A percentile compares a stretch with the other conserved stretches of the same genome.
Evolutionary conservation across 75 land plant species (phyloP).

Genomic region (Ceratopteris richardii): DNA sequence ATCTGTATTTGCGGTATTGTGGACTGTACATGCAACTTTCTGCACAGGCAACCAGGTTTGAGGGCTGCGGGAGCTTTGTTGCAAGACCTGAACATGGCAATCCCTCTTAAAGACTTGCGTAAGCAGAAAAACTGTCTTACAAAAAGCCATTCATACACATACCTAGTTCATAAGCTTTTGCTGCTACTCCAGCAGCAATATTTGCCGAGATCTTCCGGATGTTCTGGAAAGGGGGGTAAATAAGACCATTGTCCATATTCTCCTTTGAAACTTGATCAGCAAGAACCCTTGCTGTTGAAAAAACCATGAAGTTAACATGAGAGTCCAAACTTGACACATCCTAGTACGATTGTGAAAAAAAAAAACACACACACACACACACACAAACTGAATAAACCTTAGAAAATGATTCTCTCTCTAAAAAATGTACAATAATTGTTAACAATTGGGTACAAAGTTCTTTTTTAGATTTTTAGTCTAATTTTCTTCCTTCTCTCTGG

Average conservation of each 20-base stretch:
- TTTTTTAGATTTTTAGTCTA: no score
- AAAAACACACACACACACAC: no score
- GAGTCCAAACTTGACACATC: not conserved
- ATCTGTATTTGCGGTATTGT: constrained; percentile 29
- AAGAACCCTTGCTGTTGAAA: constrained; percentile 23
- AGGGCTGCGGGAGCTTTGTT: constrained; percentile 35
- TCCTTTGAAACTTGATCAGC: constrained; percentile 17
- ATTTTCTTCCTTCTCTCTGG: no score
- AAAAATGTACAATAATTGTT: no score
- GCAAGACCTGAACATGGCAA: constrained; percentile 36
- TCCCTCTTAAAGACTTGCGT: not conserved
- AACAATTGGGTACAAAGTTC: no score
- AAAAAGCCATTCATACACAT: constrained; percentile 6
- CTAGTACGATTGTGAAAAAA: not conserved
- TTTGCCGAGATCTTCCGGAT: constrained; percentile 28
- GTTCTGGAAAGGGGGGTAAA: constrained; percentile 27
- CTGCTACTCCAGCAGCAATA: constrained; percentile 28
- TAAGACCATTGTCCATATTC: constrained; percentile 15
- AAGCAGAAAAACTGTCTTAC: not conserved
- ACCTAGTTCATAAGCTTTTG: constrained; percentile 27
- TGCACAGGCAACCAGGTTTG: constrained; percentile 33
- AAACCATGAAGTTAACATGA: not conserved
- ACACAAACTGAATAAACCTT: no score
- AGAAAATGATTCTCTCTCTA: not conserved
- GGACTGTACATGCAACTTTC: constrained; percentile 58